Conservation (phyloP, 179 eudicot species). For the Amaranthus tricolor region DNA sequence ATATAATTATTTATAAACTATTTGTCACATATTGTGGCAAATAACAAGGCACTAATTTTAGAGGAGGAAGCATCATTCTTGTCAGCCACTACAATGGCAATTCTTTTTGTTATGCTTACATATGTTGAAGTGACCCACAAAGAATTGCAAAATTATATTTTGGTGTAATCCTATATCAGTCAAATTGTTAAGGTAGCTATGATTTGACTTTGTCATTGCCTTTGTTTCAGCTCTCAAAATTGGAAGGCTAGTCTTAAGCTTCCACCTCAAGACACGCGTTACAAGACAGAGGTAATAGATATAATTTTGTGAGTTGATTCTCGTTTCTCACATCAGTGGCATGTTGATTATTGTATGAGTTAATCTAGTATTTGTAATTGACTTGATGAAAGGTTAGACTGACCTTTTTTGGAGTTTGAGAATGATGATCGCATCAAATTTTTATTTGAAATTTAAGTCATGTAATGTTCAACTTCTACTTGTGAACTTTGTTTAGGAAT, state of each 20-base stretch:
- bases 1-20: no score
- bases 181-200: neutral
- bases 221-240: constrained; percentile 26
- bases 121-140: neutral
- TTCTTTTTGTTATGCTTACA: neutral
- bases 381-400: neutral
- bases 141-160: neutral
- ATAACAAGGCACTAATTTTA: neutral
- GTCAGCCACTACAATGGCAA: neutral
- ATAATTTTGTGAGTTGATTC: neutral
- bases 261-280: constrained; percentile 31
- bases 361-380: neutral
- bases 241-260: constrained; percentile 29
- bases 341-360: neutral
- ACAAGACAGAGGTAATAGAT: constrained; percentile 26
- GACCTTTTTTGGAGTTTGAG: neutral
- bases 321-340: neutral
- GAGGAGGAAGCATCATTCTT: neutral
- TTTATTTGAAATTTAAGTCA: neutral
- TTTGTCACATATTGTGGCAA: neutral
- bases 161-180: neutral
- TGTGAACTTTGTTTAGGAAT: neutral
- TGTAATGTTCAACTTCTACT: neutral
- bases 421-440: neutral
- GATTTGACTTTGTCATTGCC: constrained; percentile 15